Evolutionary conservation across 2,329 filamentous ascomycete species (phyloP).

Genomic region (Pyrenochaeta sp.): DNA sequence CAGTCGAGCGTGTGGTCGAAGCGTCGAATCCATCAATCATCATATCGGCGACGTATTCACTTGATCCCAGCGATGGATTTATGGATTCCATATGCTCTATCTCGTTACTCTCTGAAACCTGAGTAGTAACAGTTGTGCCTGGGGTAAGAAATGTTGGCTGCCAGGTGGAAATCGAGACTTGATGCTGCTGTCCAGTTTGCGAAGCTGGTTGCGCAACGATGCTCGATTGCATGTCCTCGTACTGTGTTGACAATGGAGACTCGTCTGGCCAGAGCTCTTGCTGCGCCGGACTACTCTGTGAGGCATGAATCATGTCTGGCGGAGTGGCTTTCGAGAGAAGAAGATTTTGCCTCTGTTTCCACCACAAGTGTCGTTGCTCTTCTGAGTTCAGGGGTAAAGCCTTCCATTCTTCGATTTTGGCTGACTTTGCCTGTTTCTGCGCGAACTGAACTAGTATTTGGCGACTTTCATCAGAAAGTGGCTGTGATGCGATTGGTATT

Average conservation of each 20-base stretch:
- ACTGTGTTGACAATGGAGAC: conserved; percentile 7
- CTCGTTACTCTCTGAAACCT: too few species aligned
- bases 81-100: too few species aligned
- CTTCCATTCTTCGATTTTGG: conserved; percentile 32
- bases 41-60: too few species aligned
- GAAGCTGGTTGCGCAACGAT: neutral
- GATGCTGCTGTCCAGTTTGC: neutral
- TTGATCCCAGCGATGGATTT: too few species aligned
- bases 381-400: conserved; percentile 18
- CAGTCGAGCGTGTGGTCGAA: neutral
- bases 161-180: too few species aligned
- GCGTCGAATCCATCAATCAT: neutral
- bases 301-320: neutral
- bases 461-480: conserved; percentile 12
- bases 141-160: too few species aligned
- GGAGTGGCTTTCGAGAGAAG: conserved; percentile 1
- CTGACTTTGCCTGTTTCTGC: conserved; percentile 24
- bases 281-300: conserved; percentile 2
- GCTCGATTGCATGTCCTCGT: conserved; percentile 5
- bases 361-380: conserved; percentile 20
- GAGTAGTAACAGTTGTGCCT: too few species aligned
- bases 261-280: conserved; percentile 5
- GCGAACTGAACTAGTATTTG: conserved; percentile 10
- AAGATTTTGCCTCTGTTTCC: conserved; percentile 11
- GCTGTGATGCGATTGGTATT: conserved; percentile 11